phyloP scores from a whole-genome alignment of 768 basidiomycete species.

The Rhodocollybia butyracea region DNA sequence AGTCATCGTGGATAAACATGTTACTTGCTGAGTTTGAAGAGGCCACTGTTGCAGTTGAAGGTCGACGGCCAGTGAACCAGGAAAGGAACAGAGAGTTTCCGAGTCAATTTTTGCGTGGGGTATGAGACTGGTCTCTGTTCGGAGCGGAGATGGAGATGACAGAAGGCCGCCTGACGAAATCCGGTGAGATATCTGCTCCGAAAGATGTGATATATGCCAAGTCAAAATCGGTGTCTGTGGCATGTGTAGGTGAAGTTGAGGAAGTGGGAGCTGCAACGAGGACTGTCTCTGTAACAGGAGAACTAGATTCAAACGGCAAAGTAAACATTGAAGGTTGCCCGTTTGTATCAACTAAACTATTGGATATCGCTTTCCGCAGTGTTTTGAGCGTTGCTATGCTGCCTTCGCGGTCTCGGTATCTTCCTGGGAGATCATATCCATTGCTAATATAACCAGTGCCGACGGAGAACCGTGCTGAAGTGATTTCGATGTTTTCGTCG shows the following conservation, averaged over 20 bases:
- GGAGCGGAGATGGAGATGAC: constrained; percentile 5
- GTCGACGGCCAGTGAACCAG: constrained; percentile 27
- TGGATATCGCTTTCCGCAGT: constrained; percentile 38
- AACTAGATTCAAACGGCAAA: neutral
- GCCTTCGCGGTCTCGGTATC: constrained; percentile 49
- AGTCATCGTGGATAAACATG: constrained; percentile 28
- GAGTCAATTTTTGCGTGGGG: constrained; percentile 6
- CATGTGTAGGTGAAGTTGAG: neutral
- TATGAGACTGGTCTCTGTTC: constrained; percentile 6
- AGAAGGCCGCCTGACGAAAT: constrained; percentile 15
- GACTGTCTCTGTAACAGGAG: too few species aligned
- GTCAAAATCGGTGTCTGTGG: constrained; percentile 1
- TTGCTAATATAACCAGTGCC: constrained; percentile 16
- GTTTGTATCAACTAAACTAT: neutral
- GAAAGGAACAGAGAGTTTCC: neutral
- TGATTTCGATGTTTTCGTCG: constrained; percentile 37
- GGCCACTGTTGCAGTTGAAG: constrained; percentile 36
- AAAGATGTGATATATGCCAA: constrained; percentile 7
- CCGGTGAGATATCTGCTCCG: constrained; percentile 12
- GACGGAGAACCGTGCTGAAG: constrained; percentile 31
- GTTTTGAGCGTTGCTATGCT: constrained; percentile 58
- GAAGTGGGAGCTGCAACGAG: neutral
- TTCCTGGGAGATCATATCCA: constrained; percentile 19
- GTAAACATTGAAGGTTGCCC: neutral
- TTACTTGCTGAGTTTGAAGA: neutral